Conservation (phyloP, 1,139 yeast species). For the Pneumocystis oryctolagi region DNA sequence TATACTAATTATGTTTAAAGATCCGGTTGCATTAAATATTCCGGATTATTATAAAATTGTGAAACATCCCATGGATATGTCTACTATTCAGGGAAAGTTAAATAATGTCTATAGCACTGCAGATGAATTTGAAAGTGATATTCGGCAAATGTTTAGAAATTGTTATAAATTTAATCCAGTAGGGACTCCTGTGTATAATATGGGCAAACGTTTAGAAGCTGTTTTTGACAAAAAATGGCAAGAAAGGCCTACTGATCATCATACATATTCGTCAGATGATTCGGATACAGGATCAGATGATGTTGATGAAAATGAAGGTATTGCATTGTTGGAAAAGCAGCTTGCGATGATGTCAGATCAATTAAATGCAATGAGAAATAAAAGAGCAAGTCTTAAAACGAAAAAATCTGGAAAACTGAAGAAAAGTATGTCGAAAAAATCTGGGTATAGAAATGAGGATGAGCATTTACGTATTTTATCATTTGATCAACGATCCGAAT, state of each 20-base stretch:
- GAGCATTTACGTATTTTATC: slow-evolving; percentile 29
- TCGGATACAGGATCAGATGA: slow-evolving; percentile 52
- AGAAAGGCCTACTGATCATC: slow-evolving; percentile 62
- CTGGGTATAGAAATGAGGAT: slow-evolving; percentile 6
- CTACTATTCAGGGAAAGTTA: slow-evolving; percentile 67
- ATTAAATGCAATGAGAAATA: slow-evolving; percentile 35
- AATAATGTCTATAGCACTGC: slow-evolving; percentile 77
- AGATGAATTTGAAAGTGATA: slow-evolving; percentile 72
- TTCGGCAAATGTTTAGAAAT: slow-evolving; percentile 67
- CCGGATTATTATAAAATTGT: slow-evolving; percentile 78
- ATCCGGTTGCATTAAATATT: slow-evolving; percentile 82
- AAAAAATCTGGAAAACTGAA: slow-evolving; percentile 6
- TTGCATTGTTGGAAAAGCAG: slow-evolving; percentile 69
- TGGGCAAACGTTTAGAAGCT: slow-evolving; percentile 85
- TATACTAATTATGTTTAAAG: slow-evolving; percentile 28
- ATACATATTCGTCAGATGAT: slow-evolving; percentile 32
- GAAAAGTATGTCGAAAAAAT: slow-evolving; percentile 3
- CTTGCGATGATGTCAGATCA: slow-evolving; percentile 53
- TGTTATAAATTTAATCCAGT: slow-evolving; percentile 91
- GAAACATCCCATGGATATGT: slow-evolving; percentile 88
- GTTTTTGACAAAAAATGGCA: slow-evolving; percentile 81
- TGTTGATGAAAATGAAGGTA: slow-evolving; percentile 68
- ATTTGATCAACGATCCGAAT: slow-evolving; percentile 92
- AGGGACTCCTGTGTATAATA: slow-evolving; percentile 83
- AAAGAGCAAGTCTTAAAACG: slow-evolving; percentile 1